Evolutionary conservation across 2,329 filamentous ascomycete genomes (phyloP).

Genomic region (Stagonosporopsis vannaccii): DNA sequence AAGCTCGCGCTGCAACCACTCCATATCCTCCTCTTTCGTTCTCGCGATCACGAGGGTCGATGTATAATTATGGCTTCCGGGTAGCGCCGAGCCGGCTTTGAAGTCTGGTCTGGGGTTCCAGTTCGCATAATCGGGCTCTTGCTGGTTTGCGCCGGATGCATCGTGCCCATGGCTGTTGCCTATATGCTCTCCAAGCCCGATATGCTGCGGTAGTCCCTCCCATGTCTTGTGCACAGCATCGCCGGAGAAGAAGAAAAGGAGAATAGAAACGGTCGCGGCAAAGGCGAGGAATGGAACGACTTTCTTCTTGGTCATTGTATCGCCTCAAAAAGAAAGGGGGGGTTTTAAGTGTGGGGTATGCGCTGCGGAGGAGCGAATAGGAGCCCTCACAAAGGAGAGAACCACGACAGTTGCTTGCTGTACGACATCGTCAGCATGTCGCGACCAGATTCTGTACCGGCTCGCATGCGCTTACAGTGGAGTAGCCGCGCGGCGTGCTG

Average conservation of each 20-base stretch:
- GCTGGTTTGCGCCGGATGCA: constrained; percentile 12
- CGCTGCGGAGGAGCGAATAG: constrained; percentile 1
- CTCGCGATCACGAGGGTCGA: constrained; percentile 63
- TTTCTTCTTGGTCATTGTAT: constrained; percentile 38
- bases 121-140: constrained; percentile 44
- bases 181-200: constrained; percentile 51
- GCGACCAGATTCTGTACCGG: not conserved
- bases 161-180: constrained; percentile 24
- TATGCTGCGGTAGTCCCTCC: constrained; percentile 49
- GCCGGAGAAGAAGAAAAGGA: constrained; percentile 52
- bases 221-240: constrained; percentile 44
- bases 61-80: constrained; percentile 59
- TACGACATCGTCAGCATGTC: not conserved
- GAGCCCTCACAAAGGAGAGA: not conserved
- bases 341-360: not conserved
- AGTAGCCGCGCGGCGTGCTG: constrained; percentile 9
- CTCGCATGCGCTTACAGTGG: constrained; percentile 11
- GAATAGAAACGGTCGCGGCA: constrained; percentile 38
- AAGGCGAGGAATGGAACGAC: constrained; percentile 43
- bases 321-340: not conserved
- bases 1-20: constrained; percentile 63
- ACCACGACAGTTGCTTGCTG: not conserved
- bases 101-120: constrained; percentile 50
- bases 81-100: constrained; percentile 42
- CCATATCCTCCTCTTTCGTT: constrained; percentile 59